These are phyloP conservation scores for Alloteropsis semialata DNA, from an alignment of 176 grass and related monocot genomes.

Conservation along the genomic window DNA sequence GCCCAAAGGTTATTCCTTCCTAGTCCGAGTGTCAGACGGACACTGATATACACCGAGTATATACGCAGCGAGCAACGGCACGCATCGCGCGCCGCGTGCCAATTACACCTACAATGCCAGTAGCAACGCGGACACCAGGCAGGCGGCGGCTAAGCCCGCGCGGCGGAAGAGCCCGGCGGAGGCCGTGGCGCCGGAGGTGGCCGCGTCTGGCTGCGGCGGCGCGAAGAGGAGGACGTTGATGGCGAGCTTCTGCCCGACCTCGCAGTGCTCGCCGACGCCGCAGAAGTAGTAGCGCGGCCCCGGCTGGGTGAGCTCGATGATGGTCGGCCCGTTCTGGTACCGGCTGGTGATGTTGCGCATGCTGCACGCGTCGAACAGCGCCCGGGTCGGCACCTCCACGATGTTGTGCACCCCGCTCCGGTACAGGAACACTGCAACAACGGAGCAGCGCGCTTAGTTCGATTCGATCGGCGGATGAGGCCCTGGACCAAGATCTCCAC, in stretches of 20 bases:
- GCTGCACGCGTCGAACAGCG: slow-evolving; percentile 54
- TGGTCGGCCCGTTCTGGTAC: slow-evolving; percentile 55
- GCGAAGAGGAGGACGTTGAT: slow-evolving; percentile 50
- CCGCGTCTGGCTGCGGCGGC: slow-evolving; percentile 2
- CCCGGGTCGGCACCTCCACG: slow-evolving; percentile 66
- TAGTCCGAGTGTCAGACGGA: not conserved
- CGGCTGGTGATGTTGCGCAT: slow-evolving; percentile 55
- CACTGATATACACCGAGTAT: not conserved
- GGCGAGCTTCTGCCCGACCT: slow-evolving; percentile 65
- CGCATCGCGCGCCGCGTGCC: not conserved
- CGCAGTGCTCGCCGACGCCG: slow-evolving; percentile 82
- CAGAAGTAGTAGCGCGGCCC: slow-evolving; percentile 71
- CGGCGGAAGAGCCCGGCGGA: not conserved
- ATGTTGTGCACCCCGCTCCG: slow-evolving; percentile 71
- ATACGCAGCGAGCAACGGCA: not conserved
- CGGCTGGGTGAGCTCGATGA: slow-evolving; percentile 60
- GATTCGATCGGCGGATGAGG: no score
- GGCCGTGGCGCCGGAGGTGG: not conserved
- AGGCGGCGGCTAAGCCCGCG: not conserved
- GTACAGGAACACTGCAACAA: slow-evolving; percentile 71
- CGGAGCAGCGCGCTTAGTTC: no score
- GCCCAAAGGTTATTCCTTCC: not conserved
- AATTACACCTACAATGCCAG: not conserved
- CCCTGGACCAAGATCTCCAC: no score
- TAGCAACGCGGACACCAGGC: not conserved